Evolutionary conservation across 2,329 filamentous ascomycete species (phyloP).

Genomic region (Colletotrichum sp.): DNA sequence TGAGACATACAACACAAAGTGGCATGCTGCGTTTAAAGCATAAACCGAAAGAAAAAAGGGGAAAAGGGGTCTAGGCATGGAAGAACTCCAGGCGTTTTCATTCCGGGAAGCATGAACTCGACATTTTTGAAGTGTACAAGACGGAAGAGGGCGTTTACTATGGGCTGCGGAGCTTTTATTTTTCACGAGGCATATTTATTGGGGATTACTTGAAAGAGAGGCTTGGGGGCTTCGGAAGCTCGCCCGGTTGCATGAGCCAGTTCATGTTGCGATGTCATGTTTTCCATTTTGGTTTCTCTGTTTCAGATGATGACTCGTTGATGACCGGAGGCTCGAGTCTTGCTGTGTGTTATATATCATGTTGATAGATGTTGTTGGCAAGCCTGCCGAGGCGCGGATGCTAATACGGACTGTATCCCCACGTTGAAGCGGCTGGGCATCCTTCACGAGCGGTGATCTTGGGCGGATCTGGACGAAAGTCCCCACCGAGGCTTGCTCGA

Average conservation of each 20-base stretch:
- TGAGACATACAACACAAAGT: constrained; percentile 51
- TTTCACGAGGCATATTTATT: not conserved
- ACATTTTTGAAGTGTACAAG: constrained; percentile 10
- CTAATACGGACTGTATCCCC: not conserved
- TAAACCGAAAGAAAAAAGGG: constrained; percentile 36
- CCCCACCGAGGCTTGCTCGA: not conserved
- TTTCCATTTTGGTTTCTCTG: not conserved
- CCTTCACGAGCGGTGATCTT: not conserved
- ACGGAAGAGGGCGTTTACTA: constrained; percentile 19
- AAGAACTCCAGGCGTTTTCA: constrained; percentile 10
- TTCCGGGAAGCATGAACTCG: constrained; percentile 11
- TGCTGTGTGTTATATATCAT: constrained; percentile 1
- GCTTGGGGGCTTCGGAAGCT: not conserved
- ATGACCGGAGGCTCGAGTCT: not conserved
- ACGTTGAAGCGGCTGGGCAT: not conserved
- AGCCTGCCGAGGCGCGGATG: not conserved
- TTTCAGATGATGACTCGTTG: constrained; percentile 1
- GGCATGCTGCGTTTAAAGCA: constrained; percentile 50
- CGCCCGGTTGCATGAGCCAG: constrained; percentile 2
- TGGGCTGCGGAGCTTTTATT: not conserved
- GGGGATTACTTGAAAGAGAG: not conserved
- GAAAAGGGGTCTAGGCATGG: not conserved
- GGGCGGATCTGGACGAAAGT: not conserved
- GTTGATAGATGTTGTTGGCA: not conserved
- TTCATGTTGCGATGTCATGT: not conserved